These are phyloP conservation scores for Penicillium maclennaniae DNA, from an alignment of 495 filamentous ascomycete genomes.

Conservation along the genomic window DNA sequence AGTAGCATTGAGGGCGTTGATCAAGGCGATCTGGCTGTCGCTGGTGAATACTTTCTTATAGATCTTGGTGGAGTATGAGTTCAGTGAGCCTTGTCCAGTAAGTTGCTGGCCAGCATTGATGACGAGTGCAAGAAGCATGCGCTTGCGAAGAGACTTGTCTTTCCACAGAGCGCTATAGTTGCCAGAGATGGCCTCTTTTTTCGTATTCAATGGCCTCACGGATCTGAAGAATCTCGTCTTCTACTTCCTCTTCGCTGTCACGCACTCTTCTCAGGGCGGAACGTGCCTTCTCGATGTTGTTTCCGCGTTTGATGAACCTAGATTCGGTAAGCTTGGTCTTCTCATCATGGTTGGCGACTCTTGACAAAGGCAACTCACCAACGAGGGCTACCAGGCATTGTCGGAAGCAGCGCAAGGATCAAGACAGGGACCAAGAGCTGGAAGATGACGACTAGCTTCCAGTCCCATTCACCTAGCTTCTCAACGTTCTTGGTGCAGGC, in stretches of 20 bases:
- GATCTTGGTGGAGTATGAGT: slow-evolving; percentile 60
- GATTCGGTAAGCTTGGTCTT: background rate
- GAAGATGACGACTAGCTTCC: slow-evolving; percentile 61
- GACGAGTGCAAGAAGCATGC: slow-evolving; percentile 50
- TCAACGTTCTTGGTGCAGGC: slow-evolving; percentile 48
- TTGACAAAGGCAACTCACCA: slow-evolving; percentile 34
- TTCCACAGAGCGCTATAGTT: slow-evolving; percentile 57
- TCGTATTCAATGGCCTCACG: slow-evolving; percentile 60
- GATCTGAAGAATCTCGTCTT: slow-evolving; percentile 53
- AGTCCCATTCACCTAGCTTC: slow-evolving; percentile 58
- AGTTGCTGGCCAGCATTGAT: slow-evolving; percentile 61
- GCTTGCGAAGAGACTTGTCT: slow-evolving; percentile 56
- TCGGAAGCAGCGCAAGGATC: slow-evolving; percentile 50
- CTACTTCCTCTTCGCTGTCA: slow-evolving; percentile 55
- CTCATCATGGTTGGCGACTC: background rate
- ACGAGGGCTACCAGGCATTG: slow-evolving; percentile 55
- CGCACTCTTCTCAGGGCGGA: slow-evolving; percentile 47
- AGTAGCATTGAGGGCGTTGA: slow-evolving; percentile 69
- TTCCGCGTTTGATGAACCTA: slow-evolving; percentile 49
- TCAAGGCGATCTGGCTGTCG: slow-evolving; percentile 54
- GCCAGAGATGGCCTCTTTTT: slow-evolving; percentile 56
- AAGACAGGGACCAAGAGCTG: slow-evolving; percentile 54
- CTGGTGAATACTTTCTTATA: slow-evolving; percentile 60
- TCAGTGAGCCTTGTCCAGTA: slow-evolving; percentile 59
- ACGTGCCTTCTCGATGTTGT: slow-evolving; percentile 52